phyloP scores from a whole-genome alignment of 352 stramenopile genomes.

The Globisporangium middletonii region DNA sequence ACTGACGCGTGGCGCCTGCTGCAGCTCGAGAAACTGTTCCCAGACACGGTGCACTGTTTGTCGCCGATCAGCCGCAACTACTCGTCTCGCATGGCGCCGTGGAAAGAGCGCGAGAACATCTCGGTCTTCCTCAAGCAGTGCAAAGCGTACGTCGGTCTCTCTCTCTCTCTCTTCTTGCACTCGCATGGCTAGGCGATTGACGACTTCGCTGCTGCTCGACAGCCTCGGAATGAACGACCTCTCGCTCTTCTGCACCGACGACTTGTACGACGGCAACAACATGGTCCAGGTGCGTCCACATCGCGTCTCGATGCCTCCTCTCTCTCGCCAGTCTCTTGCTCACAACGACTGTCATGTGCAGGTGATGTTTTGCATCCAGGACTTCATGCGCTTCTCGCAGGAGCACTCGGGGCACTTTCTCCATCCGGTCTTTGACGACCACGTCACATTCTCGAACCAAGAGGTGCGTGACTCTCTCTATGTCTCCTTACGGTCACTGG shows the following conservation, averaged over 20 bases:
- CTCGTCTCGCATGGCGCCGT: slow-evolving; percentile 61
- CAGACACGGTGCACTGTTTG: slow-evolving; percentile 34
- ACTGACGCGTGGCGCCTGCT: not conserved
- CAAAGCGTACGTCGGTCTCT: slow-evolving; percentile 45
- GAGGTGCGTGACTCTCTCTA: slow-evolving; percentile 25
- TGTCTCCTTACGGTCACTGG: not conserved
- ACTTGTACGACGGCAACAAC: slow-evolving; percentile 81
- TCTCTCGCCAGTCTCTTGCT: not conserved
- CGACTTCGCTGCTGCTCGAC: not conserved
- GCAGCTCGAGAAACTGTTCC: slow-evolving; percentile 55
- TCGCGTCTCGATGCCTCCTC: not conserved
- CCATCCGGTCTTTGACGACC: slow-evolving; percentile 33
- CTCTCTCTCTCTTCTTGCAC: not conserved
- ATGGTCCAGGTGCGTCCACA: slow-evolving; percentile 55
- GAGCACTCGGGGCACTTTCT: slow-evolving; percentile 38
- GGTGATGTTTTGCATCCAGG: slow-evolving; percentile 71
- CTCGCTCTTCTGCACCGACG: slow-evolving; percentile 78
- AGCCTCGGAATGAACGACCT: slow-evolving; percentile 81
- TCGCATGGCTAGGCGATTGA: not conserved
- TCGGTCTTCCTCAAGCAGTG: slow-evolving; percentile 78
- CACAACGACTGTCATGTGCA: slow-evolving; percentile 1
- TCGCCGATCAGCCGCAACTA: slow-evolving; percentile 78
- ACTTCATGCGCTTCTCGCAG: slow-evolving; percentile 65
- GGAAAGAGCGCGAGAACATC: slow-evolving; percentile 84
- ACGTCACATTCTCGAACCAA: slow-evolving; percentile 57